Percentiles rank a stretch among this genome's conserved stretches.
Evolutionary conservation across 2,329 filamentous ascomycete species (phyloP).

Genomic region (Colletotrichum lentis): DNA sequence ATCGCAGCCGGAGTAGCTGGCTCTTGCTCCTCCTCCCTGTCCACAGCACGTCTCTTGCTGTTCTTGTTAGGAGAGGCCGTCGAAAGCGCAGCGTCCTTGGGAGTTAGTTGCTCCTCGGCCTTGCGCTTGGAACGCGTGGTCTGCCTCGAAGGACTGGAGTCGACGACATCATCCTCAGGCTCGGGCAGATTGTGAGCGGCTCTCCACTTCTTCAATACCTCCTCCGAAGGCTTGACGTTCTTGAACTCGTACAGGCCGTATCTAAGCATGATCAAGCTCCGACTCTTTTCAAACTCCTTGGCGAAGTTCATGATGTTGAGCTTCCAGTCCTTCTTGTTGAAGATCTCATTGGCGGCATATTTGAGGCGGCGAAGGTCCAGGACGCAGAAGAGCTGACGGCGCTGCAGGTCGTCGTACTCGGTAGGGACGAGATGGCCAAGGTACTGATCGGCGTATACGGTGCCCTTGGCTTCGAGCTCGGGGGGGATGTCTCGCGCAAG

Average conservation of each 20-base stretch:
- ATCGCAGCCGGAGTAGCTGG: conserved; percentile 47
- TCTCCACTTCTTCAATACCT: conserved; percentile 67
- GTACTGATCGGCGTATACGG: conserved; percentile 68
- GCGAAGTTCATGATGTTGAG: conserved; percentile 69
- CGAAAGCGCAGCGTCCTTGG: conserved; percentile 49
- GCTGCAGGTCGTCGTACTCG: conserved; percentile 66
- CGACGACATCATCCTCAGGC: conserved; percentile 54
- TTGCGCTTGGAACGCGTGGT: conserved; percentile 60
- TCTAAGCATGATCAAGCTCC: conserved; percentile 67
- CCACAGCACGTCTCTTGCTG: conserved; percentile 60
- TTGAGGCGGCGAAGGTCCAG: conserved; percentile 69
- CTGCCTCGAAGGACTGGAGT: conserved; percentile 46
- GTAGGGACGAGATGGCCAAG: conserved; percentile 64
- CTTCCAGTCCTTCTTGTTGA: conserved; percentile 68
- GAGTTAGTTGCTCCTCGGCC: conserved; percentile 59
- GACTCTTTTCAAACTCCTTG: conserved; percentile 71
- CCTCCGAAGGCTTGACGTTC: conserved; percentile 66
- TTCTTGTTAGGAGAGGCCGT: conserved; percentile 48
- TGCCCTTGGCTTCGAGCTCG: conserved; percentile 59
- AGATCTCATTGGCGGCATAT: conserved; percentile 69
- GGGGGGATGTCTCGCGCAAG: conserved; percentile 63
- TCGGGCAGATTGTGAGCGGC: conserved; percentile 63
- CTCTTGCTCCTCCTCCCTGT: conserved; percentile 49
- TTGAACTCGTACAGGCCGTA: conserved; percentile 71
- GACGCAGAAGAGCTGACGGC: conserved; percentile 70